Conservation (phyloP, 345 rosid genomes). For the Salix arbutifolia region DNA sequence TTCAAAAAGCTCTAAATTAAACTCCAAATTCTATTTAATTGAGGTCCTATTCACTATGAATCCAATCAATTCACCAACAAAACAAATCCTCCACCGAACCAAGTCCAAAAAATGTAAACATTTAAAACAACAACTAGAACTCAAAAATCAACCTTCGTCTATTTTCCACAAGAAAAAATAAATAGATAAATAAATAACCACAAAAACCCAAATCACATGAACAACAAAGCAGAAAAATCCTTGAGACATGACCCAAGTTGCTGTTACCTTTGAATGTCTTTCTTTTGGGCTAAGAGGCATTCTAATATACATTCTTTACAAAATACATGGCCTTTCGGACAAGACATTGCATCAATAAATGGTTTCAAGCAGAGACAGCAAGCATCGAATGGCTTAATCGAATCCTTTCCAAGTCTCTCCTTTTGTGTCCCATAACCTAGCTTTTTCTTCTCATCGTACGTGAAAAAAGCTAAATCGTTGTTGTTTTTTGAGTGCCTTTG, state of each 20-base stretch:
- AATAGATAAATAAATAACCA: background rate
- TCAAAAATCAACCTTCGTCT: background rate
- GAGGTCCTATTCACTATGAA: background rate
- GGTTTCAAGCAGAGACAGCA: slow-evolving; percentile 94
- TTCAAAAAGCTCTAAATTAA: no score
- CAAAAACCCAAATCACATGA: background rate
- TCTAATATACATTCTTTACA: slow-evolving; percentile 90
- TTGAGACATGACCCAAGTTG: background rate
- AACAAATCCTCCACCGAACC: background rate
- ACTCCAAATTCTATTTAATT: no score
- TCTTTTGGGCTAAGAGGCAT: slow-evolving; percentile 83
- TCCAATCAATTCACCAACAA: background rate
- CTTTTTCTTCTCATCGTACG: slow-evolving; percentile 94
- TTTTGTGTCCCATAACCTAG: slow-evolving; percentile 93
- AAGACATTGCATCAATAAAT: slow-evolving; percentile 79
- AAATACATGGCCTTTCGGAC: slow-evolving; percentile 86
- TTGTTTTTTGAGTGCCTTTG: slow-evolving; percentile 98
- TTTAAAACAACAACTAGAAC: background rate
- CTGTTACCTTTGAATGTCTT: slow-evolving; percentile 72
- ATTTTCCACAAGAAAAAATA: background rate
- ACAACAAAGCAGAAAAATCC: no score
- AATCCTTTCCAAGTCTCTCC: slow-evolving; percentile 93
- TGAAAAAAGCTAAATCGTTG: slow-evolving; percentile 93
- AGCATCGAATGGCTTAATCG: slow-evolving; percentile 90
- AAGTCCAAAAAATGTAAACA: background rate